Conservation (phyloP, 495 filamentous ascomycete species). For the Neurospora sp. region DNA sequence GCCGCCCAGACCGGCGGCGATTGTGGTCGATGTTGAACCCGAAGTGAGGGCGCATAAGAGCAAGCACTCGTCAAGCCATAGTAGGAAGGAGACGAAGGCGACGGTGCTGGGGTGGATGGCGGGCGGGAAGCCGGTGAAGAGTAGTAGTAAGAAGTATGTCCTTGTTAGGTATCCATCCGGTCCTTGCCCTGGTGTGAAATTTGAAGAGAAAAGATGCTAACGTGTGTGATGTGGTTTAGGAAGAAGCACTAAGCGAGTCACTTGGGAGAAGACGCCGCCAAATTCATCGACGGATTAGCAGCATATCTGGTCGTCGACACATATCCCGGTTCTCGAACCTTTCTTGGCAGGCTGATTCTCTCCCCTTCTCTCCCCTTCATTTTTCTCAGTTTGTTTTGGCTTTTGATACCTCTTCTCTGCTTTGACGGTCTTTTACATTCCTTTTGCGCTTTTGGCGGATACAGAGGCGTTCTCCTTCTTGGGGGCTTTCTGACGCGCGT, state of each 20-base stretch:
- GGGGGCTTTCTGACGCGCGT: neutral
- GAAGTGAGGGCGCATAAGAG: neutral
- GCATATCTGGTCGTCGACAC: neutral
- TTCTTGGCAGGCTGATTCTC: neutral
- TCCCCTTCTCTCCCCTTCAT: neutral
- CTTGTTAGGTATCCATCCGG: neutral
- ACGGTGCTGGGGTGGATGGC: conserved; percentile 32
- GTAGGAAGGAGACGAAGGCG: conserved; percentile 9
- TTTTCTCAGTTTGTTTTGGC: neutral
- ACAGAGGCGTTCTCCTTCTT: neutral
- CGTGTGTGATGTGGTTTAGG: neutral
- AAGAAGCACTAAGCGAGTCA: neutral
- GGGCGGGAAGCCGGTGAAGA: conserved; percentile 21
- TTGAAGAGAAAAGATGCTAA: neutral
- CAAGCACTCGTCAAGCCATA: neutral
- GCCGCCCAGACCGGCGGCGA: neutral
- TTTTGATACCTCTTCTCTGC: conserved; percentile 23
- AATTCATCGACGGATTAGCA: neutral
- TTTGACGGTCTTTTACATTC: neutral
- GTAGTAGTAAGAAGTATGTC: conserved; percentile 26
- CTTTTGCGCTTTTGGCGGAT: neutral
- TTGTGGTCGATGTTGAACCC: conserved; percentile 1
- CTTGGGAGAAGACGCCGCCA: neutral
- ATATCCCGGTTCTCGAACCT: neutral
- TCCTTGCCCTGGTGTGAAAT: neutral